A percentile compares a stretch with the other conserved stretches of the same genome.
These are phyloP conservation scores for Chlorella sp. DNA, from an alignment of 139 green algal species.

Conservation along the genomic window DNA sequence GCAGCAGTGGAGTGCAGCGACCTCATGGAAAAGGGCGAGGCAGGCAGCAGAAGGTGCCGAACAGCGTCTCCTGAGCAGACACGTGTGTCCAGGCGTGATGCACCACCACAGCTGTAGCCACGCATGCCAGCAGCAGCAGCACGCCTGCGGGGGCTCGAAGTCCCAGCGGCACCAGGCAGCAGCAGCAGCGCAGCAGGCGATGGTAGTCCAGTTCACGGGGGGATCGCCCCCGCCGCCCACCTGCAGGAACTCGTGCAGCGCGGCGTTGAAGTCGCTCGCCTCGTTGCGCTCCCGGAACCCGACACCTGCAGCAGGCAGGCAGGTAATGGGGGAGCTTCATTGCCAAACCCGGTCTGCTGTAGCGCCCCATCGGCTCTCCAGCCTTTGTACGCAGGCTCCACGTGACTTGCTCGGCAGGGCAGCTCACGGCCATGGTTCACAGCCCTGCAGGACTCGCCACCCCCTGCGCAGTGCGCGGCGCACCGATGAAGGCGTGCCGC, in stretches of 20 bases:
- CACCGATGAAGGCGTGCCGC: conserved; percentile 79
- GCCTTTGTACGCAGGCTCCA: no score
- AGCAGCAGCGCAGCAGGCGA: no score
- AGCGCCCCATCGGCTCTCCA: no score
- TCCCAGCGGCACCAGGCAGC: no score
- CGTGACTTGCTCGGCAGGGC: background rate
- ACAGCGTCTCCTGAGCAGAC: background rate
- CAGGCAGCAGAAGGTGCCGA: background rate
- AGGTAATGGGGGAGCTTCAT: background rate
- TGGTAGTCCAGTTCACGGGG: no score
- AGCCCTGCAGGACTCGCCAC: no score
- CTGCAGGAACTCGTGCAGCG: conserved; percentile 74
- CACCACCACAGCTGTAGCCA: background rate
- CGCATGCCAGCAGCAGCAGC: background rate
- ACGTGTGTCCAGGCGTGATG: background rate
- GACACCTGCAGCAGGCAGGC: background rate
- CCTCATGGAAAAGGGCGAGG: no score
- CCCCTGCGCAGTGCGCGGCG: no score
- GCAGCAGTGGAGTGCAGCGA: background rate
- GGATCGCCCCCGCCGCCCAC: no score
- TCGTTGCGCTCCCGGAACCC: conserved; percentile 62
- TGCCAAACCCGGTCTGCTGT: background rate
- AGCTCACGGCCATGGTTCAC: background rate
- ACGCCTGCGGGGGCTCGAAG: no score
- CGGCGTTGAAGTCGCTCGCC: conserved; percentile 71